Percentiles rank a stretch among this genome's conserved stretches.
Evolutionary conservation across 257 asterid genomes (phyloP).

Genomic region (Nicotiana undulata): DNA sequence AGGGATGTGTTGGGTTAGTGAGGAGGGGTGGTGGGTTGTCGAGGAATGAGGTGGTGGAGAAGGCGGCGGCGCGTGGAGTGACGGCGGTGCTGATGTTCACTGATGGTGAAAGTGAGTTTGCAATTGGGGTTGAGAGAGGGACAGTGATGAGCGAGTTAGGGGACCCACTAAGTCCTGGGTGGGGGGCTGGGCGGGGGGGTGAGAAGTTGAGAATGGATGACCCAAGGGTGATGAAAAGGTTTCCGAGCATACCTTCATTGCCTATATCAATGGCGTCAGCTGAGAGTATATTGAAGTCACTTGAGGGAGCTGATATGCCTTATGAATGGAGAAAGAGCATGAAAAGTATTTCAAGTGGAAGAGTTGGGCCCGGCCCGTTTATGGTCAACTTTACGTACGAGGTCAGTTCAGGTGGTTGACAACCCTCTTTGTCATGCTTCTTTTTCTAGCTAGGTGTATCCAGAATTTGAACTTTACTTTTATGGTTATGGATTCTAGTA

Average conservation of each 20-base stretch:
- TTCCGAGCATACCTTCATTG: conserved; percentile 74
- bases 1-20: conserved; percentile 68
- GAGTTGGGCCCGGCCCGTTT: conserved; percentile 79
- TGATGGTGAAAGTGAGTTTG: conserved; percentile 33
- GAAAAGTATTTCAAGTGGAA: conserved; percentile 15
- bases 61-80: conserved; percentile 76
- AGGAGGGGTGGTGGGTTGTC: conserved; percentile 73
- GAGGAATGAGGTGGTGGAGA: conserved; percentile 57
- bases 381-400: conserved; percentile 65
- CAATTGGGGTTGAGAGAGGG: conserved; percentile 85
- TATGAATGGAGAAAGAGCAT: conserved; percentile 42
- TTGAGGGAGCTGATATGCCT: conserved; percentile 54
- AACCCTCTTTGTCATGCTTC: background rate
- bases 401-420: conserved; percentile 31
- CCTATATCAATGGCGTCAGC: conserved; percentile 76
- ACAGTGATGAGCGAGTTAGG: conserved; percentile 84
- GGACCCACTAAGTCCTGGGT: conserved; percentile 93
- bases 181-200: conserved; percentile 71
- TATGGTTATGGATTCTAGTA: too few relatives aligned
- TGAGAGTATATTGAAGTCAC: conserved; percentile 37
- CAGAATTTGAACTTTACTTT: too few relatives aligned
- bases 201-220: conserved; percentile 52
- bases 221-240: conserved; percentile 39
- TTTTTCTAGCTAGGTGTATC: background rate
- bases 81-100: conserved; percentile 87